Percentiles rank a stretch among this genome's conserved stretches.
These are phyloP conservation scores for Debaryomyces subglobosus DNA, from an alignment of 1,139 yeast genomes.

Conservation along the genomic window DNA sequence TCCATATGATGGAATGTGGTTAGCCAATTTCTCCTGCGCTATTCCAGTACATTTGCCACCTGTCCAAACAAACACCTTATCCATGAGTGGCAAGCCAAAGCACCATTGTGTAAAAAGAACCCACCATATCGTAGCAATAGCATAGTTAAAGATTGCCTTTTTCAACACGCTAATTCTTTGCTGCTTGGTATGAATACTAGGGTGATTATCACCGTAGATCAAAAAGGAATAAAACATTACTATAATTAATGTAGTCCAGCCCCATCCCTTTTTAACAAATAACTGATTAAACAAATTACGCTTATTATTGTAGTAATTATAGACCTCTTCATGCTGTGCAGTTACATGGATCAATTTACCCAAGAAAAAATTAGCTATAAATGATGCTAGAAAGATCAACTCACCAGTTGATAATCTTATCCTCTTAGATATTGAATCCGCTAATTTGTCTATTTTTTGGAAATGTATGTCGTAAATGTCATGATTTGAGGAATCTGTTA, in stretches of 20 bases:
- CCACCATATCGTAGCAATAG: constrained; percentile 76
- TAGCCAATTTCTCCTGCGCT: constrained; percentile 14
- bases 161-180: constrained; percentile 12
- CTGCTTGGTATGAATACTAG: constrained; percentile 11
- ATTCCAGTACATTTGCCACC: constrained; percentile 76
- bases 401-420: constrained; percentile 24
- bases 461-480: constrained; percentile 11
- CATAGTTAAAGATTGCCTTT: constrained; percentile 41
- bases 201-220: constrained; percentile 14
- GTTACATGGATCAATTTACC: constrained; percentile 38
- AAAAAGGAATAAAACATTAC: constrained; percentile 30
- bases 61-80: constrained; percentile 71
- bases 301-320: constrained; percentile 64
- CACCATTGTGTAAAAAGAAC: constrained; percentile 84
- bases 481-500: background rate
- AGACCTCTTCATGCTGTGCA: constrained; percentile 41
- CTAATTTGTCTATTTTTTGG: background rate
- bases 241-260: constrained; percentile 69
- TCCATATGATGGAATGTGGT: constrained; percentile 3
- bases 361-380: constrained; percentile 32
- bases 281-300: constrained; percentile 65
- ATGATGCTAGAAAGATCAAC: constrained; percentile 30
- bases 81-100: constrained; percentile 89
- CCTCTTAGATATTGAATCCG: background rate
- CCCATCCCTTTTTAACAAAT: constrained; percentile 91